Base-by-base conservation (phyloP, 1,139 yeast species). In the Lodderomyces parapsilosis region DNA sequence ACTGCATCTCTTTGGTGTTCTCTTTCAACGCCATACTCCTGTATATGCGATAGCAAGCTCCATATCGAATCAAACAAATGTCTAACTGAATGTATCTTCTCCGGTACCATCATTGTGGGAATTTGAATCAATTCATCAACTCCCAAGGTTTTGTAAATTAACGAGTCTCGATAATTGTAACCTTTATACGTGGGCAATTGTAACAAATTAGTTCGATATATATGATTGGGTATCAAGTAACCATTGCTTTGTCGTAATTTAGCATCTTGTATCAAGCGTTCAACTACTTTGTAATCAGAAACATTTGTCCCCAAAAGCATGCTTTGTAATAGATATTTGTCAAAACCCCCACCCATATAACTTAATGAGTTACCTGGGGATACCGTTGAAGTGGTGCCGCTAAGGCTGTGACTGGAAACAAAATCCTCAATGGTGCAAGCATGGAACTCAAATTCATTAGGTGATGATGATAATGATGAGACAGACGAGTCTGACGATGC, bases 271-370 rank as follows among this genome's bases (percentile, higher is more conserved):
- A 60, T 45, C 2, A 39, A 38, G 14, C 39, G 42, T 38, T 56
- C 58, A 36, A 60, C 38, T 3, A 23, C 9, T 23, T 52, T 47
- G 34, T 52, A 53, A 6, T 38, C 28, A 6, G 42, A 32, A 11
- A 13, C 20, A 17, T 33, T 20, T 17, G 50, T 45, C 2, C 48
- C 46, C 6, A 46, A 37, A n/a, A 47, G 44, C 15, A 58, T 34
- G 5, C 56, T 52, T 40, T 56, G 50, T 4, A 56, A 46, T 14
- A 62, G 41, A 43, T 52, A 53, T 39, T 54, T 49, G 43, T 63
- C 67, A 42, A 57, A 62, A 9, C 67, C 67, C 2, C 56, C 65
- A 9, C 62, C 59, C 67, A 63, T 62, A 38, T 55, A 61, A 18
- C 54, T 48, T 5, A 58, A 45, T 4, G 63, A 55, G 49, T 63